Percentiles rank a stretch among this genome's conserved stretches.
These are phyloP conservation scores for Gossypium sturtianum DNA, from an alignment of 345 rosid species.

Conservation along the genomic window DNA sequence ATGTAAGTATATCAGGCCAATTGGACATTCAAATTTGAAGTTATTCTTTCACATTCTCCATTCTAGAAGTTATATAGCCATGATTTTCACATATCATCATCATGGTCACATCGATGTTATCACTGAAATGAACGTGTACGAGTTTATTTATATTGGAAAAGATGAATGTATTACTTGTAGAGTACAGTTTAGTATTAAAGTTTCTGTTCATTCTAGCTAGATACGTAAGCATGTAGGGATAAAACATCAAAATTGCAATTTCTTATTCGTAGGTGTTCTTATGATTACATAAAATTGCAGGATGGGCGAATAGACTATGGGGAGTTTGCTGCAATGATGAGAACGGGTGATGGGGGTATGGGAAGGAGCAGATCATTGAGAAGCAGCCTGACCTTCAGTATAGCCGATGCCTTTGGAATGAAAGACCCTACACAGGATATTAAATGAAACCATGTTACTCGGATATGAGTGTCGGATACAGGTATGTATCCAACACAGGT, in stretches of 20 bases:
- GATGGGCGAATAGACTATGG: constrained; percentile 83
- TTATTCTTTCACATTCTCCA: neutral
- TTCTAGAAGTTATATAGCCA: neutral
- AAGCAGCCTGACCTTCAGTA: constrained; percentile 56
- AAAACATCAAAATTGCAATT: neutral
- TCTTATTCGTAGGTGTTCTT: neutral
- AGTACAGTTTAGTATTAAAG: neutral
- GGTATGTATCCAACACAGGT: neutral
- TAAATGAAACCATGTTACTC: constrained; percentile 13
- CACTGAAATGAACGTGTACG: neutral
- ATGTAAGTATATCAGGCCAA: constrained; percentile 45
- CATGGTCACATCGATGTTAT: neutral
- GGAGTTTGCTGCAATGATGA: constrained; percentile 93
- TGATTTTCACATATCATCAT: neutral
- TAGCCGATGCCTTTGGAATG: constrained; percentile 68
- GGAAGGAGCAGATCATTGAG: constrained; percentile 78
- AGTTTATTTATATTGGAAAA: neutral
- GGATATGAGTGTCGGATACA: neutral
- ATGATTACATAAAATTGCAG: constrained; percentile 27
- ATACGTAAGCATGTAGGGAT: neutral
- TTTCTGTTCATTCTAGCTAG: neutral
- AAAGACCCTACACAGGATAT: constrained; percentile 17
- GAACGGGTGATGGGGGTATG: constrained; percentile 52
- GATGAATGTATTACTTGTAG: neutral
- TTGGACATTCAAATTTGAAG: neutral